Conservation (phyloP, 225 moss, liverwort and hornwort genomes). For the Asterella californica region DNA sequence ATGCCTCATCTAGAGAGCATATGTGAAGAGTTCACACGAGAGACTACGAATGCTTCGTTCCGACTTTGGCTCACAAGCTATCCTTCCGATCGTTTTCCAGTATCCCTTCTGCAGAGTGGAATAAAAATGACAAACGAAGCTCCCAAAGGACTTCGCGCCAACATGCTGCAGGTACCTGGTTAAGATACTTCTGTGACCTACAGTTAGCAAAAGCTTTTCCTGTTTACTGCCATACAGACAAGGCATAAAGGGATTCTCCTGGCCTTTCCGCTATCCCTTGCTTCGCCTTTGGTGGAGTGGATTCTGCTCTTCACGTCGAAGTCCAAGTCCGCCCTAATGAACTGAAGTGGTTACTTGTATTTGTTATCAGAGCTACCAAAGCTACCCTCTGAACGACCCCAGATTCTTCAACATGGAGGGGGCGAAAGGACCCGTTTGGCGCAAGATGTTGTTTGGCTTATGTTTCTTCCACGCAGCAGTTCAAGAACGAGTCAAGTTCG, state of each 20-base stretch:
- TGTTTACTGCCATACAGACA: neutral
- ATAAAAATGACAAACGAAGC: slow-evolving; percentile 90
- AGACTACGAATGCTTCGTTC: slow-evolving; percentile 50
- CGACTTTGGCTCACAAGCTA: slow-evolving; percentile 87
- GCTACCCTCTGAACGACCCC: slow-evolving; percentile 67
- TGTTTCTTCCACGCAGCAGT: slow-evolving; percentile 83
- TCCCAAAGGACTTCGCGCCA: slow-evolving; percentile 68
- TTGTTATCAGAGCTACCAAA: slow-evolving; percentile 56
- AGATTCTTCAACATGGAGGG: slow-evolving; percentile 63
- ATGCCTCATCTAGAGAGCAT: slow-evolving; percentile 76
- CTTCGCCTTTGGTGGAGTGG: neutral
- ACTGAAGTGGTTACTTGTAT: neutral
- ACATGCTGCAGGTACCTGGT: slow-evolving; percentile 74
- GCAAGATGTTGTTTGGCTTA: slow-evolving; percentile 70
- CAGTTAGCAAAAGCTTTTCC: neutral
- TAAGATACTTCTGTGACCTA: neutral
- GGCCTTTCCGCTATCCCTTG: neutral
- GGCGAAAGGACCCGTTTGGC: slow-evolving; percentile 49
- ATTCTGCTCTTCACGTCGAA: neutral
- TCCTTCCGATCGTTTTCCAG: slow-evolving; percentile 67
- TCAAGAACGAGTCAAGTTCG: slow-evolving; percentile 77
- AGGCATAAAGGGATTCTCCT: neutral
- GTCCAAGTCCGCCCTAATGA: neutral
- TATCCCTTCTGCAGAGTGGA: slow-evolving; percentile 71
- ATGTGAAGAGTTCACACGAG: slow-evolving; percentile 51